phyloP scores from a whole-genome alignment of 352 stramenopile species.

The Phytophthora pseudosyringae region DNA sequence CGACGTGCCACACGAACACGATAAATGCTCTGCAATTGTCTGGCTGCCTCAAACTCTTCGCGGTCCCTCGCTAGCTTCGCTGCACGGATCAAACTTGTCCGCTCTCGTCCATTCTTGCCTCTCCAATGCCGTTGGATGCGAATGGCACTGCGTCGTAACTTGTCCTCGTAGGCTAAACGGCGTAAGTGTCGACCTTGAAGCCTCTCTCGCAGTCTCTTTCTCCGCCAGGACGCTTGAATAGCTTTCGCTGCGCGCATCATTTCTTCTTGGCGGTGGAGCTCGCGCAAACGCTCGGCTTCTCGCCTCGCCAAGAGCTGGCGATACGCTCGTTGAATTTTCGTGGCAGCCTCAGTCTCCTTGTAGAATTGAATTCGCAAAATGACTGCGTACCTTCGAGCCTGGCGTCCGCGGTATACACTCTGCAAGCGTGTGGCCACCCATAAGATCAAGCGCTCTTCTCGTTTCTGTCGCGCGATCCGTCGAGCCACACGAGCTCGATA shows the following conservation, averaged over 20 bases:
- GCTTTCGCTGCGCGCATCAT: constrained; percentile 33
- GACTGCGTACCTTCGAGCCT: constrained; percentile 56
- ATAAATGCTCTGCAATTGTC: constrained; percentile 66
- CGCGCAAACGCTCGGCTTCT: constrained; percentile 26
- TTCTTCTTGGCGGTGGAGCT: constrained; percentile 22
- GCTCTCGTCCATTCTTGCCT: constrained; percentile 48
- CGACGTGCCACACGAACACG: constrained; percentile 53
- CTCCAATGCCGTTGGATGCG: constrained; percentile 85
- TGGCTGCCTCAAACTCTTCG: constrained; percentile 55
- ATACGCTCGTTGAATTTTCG: constrained; percentile 60
- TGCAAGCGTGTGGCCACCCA: constrained; percentile 71
- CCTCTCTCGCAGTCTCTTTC: constrained; percentile 44
- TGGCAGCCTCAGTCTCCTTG: constrained; percentile 66
- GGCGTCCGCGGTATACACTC: constrained; percentile 65
- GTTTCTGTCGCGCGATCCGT: constrained; percentile 42
- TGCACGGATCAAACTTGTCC: constrained; percentile 31
- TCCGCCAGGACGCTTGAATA: constrained; percentile 57
- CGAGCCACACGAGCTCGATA: constrained; percentile 65
- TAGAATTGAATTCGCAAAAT: constrained; percentile 52
- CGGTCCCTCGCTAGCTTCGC: constrained; percentile 40
- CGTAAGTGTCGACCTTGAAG: constrained; percentile 31
- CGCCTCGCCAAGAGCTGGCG: constrained; percentile 16
- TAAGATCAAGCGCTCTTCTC: constrained; percentile 53
- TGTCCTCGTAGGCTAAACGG: constrained; percentile 29
- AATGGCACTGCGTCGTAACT: constrained; percentile 38